Evolutionary conservation across 257 asterid genomes (phyloP), one percentile per base, ranked within the genome.

Genomic region (Cordia subcordata): DNA sequence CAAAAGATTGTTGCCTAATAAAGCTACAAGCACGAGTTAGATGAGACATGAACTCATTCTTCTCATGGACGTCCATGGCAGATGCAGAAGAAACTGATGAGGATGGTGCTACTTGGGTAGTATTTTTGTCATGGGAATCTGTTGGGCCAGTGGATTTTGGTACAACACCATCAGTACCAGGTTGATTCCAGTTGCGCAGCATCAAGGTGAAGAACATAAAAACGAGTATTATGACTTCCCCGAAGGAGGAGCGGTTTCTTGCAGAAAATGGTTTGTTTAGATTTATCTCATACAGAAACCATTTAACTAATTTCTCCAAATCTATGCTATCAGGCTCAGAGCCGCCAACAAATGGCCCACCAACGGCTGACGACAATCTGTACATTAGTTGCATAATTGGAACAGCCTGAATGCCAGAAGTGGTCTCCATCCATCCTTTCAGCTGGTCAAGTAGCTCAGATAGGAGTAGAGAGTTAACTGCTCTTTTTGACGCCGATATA

Each of bases 141-240:
- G 75, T 57, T 44, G 77, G 68, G 58, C 81, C 81, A 57, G 81
- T 73, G 45, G 84, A 75, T 82, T 90, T 93, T 64, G 83, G 75
- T 42, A 57, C 75, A 66, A 88, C 68, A 58, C 79, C 85, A 76
- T 86, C 97, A 62, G 73, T 64, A 55, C 96, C 86, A n/a, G 97
- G 91, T 62, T 93, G 99, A 77, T 93, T 86, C 99, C 99, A 93
- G 79, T 93, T 93, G 46, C 99, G 88, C 58, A 93, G 79, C 99
- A 93, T 89, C 59, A 89, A 92, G 44, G 99, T 89, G 73, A 86
- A 89, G 83, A 86, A 93, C 97, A 89, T 93, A 69, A 86, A 86
- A 60, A 89, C 62, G 65, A 93, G 96, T 64, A 93, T 86, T 55
- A 84, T 56, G 51, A 85, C 89, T 75, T 93, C 99, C 58, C 97